Conservation (phyloP, 495 filamentous ascomycete genomes). For the Parachaetomium inaequale region DNA sequence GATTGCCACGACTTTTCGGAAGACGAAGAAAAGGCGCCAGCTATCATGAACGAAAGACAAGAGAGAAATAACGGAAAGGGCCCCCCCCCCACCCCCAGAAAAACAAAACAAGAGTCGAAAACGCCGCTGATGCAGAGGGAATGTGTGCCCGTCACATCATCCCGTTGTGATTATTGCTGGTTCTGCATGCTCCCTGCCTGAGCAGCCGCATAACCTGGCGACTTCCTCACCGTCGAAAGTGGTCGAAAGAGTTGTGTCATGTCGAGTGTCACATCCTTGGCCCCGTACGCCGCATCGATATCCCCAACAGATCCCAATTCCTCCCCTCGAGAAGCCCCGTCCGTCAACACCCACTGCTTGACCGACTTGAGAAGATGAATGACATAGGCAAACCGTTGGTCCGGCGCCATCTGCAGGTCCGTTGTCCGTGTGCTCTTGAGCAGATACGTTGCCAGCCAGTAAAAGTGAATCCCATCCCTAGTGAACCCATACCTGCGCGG, state of each 20-base stretch:
- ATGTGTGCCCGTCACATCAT: slow-evolving; percentile 22
- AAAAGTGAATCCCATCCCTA: slow-evolving; percentile 62
- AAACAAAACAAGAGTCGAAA: slow-evolving; percentile 22
- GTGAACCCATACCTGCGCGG: slow-evolving; percentile 58
- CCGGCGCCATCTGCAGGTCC: slow-evolving; percentile 49
- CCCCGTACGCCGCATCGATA: slow-evolving; percentile 58
- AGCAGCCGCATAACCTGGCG: slow-evolving; percentile 32
- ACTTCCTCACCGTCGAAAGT: slow-evolving; percentile 35
- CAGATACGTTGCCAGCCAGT: slow-evolving; percentile 57
- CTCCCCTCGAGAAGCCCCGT: slow-evolving; percentile 50
- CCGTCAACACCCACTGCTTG: slow-evolving; percentile 50
- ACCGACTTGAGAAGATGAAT: slow-evolving; percentile 57
- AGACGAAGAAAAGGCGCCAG: slow-evolving; percentile 10
- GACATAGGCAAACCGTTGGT: slow-evolving; percentile 55
- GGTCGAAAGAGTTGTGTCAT: slow-evolving; percentile 64
- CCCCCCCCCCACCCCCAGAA: neutral
- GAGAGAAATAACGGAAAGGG: slow-evolving; percentile 14
- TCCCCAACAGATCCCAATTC: slow-evolving; percentile 55
- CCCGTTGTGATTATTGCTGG: slow-evolving; percentile 17
- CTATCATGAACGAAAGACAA: slow-evolving; percentile 12
- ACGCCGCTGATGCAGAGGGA: slow-evolving; percentile 32
- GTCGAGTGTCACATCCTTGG: slow-evolving; percentile 58
- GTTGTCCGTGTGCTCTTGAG: slow-evolving; percentile 44
- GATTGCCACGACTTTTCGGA: slow-evolving; percentile 36
- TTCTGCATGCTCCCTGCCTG: slow-evolving; percentile 26